Evolutionary conservation across 108 stramenopile genomes (phyloP), one percentile per base, ranked within the genome.

Genomic region (Cyclotella kingstonii): DNA sequence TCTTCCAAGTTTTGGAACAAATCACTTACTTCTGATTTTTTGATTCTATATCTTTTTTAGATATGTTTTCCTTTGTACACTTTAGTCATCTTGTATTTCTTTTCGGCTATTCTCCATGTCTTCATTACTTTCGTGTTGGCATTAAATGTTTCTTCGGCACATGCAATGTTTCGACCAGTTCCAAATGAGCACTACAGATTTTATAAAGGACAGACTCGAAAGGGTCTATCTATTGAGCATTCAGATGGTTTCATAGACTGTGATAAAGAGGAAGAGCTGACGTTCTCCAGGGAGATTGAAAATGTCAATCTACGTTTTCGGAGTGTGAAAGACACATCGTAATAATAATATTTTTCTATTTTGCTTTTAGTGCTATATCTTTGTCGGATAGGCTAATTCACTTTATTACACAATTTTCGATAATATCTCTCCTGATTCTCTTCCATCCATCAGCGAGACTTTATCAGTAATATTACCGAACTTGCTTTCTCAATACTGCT

Each of bases 401-500:
- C n/a, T n/a, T n/a, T n/a, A n/a, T n/a, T n/a, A n/a, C n/a, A n/a
- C n/a, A 8, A 46, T 46, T 9, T 23, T 7, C n/a, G 14, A 44
- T 23, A 19, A 17, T 9, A 46, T 17, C 1, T 21, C 23, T 1
- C 46, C 22, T 2, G 11, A 1, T 9, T 23, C 46, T 22, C 4
- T 4, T 21, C 7, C 11, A 9, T 19, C 44, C 9, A 45, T 15
- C 17, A 15, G 44, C 5, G n/a, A n/a, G n/a, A n/a, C n/a, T n/a
- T n/a, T n/a, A n/a, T n/a, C n/a, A n/a, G n/a, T n/a, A n/a, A 45
- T 45, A 36, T 45, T 10, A 15, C 17, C 44, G 44, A 5, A 45
- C 36, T 11, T 15, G 5, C n/a, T 14, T 14, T 40, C 2, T 67
- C 62, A 78, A 57, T 50, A 78, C 48, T 78, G 77, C 40, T 78